Conservation (phyloP, 805 yeast species). For the Yarrowia osloensis region DNA sequence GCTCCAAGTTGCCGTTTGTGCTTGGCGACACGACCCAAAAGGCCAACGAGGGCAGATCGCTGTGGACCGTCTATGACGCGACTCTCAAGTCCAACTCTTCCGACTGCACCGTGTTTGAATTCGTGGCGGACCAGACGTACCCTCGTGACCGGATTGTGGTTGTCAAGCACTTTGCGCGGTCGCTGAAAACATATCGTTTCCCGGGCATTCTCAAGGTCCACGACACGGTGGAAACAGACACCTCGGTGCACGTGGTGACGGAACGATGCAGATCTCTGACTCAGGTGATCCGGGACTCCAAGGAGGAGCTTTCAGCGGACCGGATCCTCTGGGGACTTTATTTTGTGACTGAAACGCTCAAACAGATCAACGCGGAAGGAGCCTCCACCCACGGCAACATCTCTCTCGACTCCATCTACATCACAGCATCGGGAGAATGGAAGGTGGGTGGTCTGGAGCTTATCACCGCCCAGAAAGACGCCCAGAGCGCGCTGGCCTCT, state of each 20-base stretch:
- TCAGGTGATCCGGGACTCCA: slow-evolving; percentile 43
- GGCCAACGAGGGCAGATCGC: slow-evolving; percentile 44
- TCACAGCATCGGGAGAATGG: slow-evolving; percentile 78
- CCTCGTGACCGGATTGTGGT: slow-evolving; percentile 42
- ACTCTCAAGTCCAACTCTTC: slow-evolving; percentile 46
- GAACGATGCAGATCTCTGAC: slow-evolving; percentile 64
- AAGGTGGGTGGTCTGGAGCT: slow-evolving; percentile 80
- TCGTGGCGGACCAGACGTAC: slow-evolving; percentile 49
- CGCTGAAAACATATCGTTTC: slow-evolving; percentile 58
- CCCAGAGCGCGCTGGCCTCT: slow-evolving; percentile 33
- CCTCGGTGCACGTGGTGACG: slow-evolving; percentile 59
- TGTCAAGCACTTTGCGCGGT: slow-evolving; percentile 50
- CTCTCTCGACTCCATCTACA: slow-evolving; percentile 58
- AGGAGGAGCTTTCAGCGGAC: slow-evolving; percentile 37
- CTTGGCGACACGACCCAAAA: slow-evolving; percentile 37
- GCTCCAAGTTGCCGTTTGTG: slow-evolving; percentile 39
- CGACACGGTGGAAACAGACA: slow-evolving; percentile 66
- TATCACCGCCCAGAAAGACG: slow-evolving; percentile 53
- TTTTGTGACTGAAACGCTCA: slow-evolving; percentile 53
- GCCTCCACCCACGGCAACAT: slow-evolving; percentile 66
- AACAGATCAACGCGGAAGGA: slow-evolving; percentile 58
- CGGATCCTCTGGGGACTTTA: slow-evolving; percentile 57
- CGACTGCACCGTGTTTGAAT: slow-evolving; percentile 66
- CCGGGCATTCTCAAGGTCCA: slow-evolving; percentile 69
- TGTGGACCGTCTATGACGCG: slow-evolving; percentile 70